Evolutionary conservation across 1,284 basidiomycete species (phyloP), one percentile per base, ranked within the genome.

Genomic region (Polyporus tsugae): DNA sequence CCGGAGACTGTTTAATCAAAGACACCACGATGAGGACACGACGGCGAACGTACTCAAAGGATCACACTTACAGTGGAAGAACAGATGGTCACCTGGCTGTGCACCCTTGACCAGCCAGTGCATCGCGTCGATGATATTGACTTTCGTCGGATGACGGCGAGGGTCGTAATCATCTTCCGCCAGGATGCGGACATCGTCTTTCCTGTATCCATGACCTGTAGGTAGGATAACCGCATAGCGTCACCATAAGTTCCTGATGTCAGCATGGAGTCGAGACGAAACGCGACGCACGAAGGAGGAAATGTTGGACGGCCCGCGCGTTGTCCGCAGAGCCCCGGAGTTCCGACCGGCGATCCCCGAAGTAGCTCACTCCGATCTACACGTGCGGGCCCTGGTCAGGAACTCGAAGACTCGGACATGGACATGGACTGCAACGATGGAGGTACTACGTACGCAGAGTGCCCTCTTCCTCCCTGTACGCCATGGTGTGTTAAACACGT

Each of bases 311-410:
- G 71, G 91, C 90, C 71, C 82, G 84, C 13, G 91, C 92, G 77
- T 97, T 95, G 74, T 96, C 96, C 75, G 95, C 86, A 73, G 95
- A 96, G 6, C 95, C 95, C 1, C 83, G 81, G 13, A 96, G 84
- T 72, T 87, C 87, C 64, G 52, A 53, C 29, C 87, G 85, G 0
- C 75, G 74, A 66, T 88, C 86, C 0, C 93, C 91, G 15, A 75
- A 76, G 75, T 96, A 96, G 79, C 96, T 96, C 75, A 95, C 90
- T 0, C 92, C 93, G 71, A 94, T 89, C 90, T 90, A 22, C 13
- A 9, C 38, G 6, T 4, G 6, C 38, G 6, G 5, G 6, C 29
- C 29, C 29, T 29, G 29, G 29, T 55, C 55, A 44, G 3, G 7
- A 6, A 22, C 29, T 29, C 33, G 13, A 25, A 6, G 19, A 25